Base-by-base conservation (phyloP, 257 asterid genomes). In the Cruciata laevipes region DNA sequence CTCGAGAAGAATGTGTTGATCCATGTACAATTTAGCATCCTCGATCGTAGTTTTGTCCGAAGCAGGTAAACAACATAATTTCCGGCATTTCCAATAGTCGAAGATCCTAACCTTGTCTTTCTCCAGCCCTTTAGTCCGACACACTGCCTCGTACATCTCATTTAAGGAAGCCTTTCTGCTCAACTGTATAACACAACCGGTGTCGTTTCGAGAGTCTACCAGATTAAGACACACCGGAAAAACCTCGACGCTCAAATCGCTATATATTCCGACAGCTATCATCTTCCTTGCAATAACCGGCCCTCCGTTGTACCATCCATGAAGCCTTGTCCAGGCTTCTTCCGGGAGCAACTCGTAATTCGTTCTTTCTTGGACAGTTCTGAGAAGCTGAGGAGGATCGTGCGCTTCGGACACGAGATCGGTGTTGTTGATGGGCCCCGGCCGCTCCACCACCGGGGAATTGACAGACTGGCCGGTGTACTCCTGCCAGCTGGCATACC, bases 281-380 rank as follows among this genome's bases (percentile, higher is more conserved):
- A 90, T 87, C 75, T 82, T 85, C 61, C 99, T 81, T 20, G 83
- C 86, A 74, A 93, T 71, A 3, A 76, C 80, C 24, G 97, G 99
- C 40, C 99, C 99, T 61, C 99, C 99, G 75, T 80, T 83, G 74
- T 93, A 93, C 99, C 99, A 93, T 68, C 84, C 77, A 27, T 66
- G 67, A 74, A 93, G 89, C 81, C 78, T 85, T 71, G 83, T 95
- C 99, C 99, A 93, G 12, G 87, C 96, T 68, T 84, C 92, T 69
- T 87, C 80, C 14, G 97, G 95, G 69, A 86, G 89, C 70, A 93
- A 79, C 35, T 76, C 86, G 74, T 88, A 93, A 80, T 93, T 95
- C 71, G 83, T 75, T 32, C 84, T 84, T 81, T 93, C 99, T 75
- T 77, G 85, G 73, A 84, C 73, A 31, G 83, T 83, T 79, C 88